phyloP scores from a whole-genome alignment of 345 rosid genomes.

The Arabis hirsuta region DNA sequence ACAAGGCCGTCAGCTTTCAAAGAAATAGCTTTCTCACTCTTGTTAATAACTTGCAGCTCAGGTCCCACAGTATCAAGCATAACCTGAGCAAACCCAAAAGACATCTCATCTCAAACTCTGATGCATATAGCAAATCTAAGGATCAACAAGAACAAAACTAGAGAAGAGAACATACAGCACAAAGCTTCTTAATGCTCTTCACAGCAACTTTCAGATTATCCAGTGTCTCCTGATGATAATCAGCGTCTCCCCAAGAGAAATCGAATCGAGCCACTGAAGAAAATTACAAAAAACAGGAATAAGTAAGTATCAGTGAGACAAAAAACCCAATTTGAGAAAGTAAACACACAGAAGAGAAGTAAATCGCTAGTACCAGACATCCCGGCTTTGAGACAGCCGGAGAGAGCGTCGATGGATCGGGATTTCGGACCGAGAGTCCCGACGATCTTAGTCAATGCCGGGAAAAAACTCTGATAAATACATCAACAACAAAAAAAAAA shows the following conservation, averaged over 20 bases:
- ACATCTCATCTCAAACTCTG: background rate
- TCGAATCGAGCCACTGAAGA: conserved; percentile 83
- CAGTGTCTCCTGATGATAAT: conserved; percentile 84
- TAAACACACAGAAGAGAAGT: background rate
- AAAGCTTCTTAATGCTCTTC: conserved; percentile 82
- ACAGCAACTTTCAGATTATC: conserved; percentile 81
- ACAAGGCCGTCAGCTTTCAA: conserved; percentile 77
- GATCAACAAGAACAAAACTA: background rate
- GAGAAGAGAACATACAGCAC: conserved; percentile 60
- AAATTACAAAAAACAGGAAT: background rate
- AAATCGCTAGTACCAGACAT: conserved; percentile 71
- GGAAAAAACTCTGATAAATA: conserved; percentile 75
- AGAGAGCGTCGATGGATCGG: conserved; percentile 72
- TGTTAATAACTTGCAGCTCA: conserved; percentile 90
- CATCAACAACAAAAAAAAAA: background rate
- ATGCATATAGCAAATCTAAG: conserved; percentile 25
- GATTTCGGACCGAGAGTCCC: conserved; percentile 93
- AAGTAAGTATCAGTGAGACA: background rate
- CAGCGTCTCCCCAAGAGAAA: conserved; percentile 84
- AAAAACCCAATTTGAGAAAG: no score
- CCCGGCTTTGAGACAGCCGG: conserved; percentile 85
- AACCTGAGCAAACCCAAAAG: conserved; percentile 55
- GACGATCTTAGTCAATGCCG: conserved; percentile 95
- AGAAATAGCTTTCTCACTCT: conserved; percentile 68
- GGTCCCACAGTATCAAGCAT: conserved; percentile 97